Percentiles rank a stretch among this genome's conserved stretches.
Conservation (phyloP, 1,139 yeast species). For the Magnusiomyces fungicola region DNA sequence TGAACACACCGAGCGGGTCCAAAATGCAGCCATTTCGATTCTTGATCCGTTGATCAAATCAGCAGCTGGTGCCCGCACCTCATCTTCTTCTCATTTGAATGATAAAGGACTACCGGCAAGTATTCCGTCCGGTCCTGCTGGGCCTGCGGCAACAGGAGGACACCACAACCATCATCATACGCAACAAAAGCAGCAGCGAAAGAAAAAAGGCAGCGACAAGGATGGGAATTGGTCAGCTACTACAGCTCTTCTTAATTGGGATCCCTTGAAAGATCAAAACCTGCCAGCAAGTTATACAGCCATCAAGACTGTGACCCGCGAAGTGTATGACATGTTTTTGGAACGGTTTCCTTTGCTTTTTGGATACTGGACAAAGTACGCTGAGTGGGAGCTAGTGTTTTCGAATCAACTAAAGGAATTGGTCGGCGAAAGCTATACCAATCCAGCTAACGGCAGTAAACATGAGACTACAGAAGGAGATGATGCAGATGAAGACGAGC, state of each 20-base stretch:
- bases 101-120: not conserved
- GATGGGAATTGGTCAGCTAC: not conserved
- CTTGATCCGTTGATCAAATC: not conserved
- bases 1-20: constrained; percentile 30
- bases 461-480: not conserved
- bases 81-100: not conserved
- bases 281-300: constrained; percentile 40
- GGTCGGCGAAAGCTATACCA: not conserved
- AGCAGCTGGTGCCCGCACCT: not conserved
- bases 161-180: not conserved
- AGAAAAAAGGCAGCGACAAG: not conserved
- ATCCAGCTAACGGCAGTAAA: not conserved
- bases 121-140: not conserved
- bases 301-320: constrained; percentile 33
- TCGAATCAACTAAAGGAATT: not conserved
- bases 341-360: constrained; percentile 59
- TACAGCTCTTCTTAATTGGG: not conserved
- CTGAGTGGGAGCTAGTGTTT: constrained; percentile 55
- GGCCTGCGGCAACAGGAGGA: too few relatives aligned
- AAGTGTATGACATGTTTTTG: constrained; percentile 53
- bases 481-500: constrained; percentile 20
- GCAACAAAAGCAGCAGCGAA: not conserved
- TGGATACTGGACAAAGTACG: constrained; percentile 76
- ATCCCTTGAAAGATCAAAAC: not conserved
- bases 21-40: constrained; percentile 15